Base-by-base conservation (phyloP, 768 basidiomycete genomes). In the Dentipellis fragilis region DNA sequence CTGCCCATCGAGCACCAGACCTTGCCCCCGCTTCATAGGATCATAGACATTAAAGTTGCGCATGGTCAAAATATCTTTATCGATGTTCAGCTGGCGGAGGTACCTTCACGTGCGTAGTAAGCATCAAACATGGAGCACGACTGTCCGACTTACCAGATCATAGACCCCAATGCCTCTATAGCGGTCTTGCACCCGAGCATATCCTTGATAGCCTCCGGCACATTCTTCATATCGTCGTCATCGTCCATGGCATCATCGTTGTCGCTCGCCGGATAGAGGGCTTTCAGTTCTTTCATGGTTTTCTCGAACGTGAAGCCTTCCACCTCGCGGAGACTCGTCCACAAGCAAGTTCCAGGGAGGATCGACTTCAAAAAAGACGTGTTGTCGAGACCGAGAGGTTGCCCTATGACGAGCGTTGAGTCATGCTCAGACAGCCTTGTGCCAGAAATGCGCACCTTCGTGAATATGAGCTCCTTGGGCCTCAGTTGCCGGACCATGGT, bases 11-110 rank as follows among this genome's bases (percentile, higher is more conserved):
- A 99, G 75, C 0, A 89, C 78, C 54, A 98, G 71, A 23, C 84
- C 89, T 65, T 85, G 77, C n/a, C 93, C 93, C 58, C 79, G 78
- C 66, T 87, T 85, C 81, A 97, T 92, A 0, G 96, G 96, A 68
- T 97, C 93, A 65, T 95, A 96, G 39, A 96, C 77, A 62, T 97
- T 94, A 78, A 99, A 99, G 66, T 98, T 98, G 72, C 84, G 88
- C 87, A 96, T 93, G 54, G 85, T 89, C 64, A 99, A 69, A 54
- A 99, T 83, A 60, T 97, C 94, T 66, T 91, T 89, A 72, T 94
- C 95, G 59, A 98, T 92, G 65, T 98, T 98, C 40, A 99, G 78
- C 58, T 91, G 89, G 38, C 88, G 84, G 12, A 98, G 80, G 66
- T 93, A 93, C 82, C 86, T 55, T 37, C 35, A 54, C 29, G 29